Conservation (phyloP, 176 grass and related monocot genomes). For the Themeda triandra region DNA sequence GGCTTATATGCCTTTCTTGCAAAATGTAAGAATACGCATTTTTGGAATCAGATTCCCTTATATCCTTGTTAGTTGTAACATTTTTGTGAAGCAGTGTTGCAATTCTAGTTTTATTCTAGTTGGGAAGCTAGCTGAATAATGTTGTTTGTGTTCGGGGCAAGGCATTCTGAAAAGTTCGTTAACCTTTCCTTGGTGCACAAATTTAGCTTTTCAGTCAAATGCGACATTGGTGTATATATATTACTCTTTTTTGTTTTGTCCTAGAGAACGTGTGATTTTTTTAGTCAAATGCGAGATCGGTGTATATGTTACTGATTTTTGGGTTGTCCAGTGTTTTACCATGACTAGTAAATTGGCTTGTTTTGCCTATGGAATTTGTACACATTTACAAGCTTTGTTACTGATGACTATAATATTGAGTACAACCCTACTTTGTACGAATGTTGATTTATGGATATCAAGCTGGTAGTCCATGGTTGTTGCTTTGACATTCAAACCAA, state of each 20-base stretch:
- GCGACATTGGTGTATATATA: neutral
- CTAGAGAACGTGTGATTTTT: neutral
- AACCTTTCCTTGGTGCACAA: neutral
- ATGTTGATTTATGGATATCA: neutral
- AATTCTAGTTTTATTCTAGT: neutral
- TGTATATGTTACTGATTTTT: neutral
- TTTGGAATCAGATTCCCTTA: neutral
- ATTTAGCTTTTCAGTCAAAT: neutral
- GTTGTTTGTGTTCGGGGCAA: neutral
- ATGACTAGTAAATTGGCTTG: neutral
- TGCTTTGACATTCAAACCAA: neutral
- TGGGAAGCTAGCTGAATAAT: neutral
- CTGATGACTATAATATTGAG: neutral
- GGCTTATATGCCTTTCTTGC: neutral
- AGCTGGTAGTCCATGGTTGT: neutral
- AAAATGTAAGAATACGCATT: neutral
- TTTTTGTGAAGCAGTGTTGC: neutral
- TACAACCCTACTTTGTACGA: neutral
- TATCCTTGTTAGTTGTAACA: neutral
- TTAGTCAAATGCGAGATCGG: neutral
- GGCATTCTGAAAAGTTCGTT: neutral
- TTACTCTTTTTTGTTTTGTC: neutral
- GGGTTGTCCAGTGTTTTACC: neutral
- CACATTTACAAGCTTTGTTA: conserved; percentile 7
- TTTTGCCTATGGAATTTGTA: neutral